Conservation (phyloP, 352 stramenopile genomes). For the Thalassiosira hispida region DNA sequence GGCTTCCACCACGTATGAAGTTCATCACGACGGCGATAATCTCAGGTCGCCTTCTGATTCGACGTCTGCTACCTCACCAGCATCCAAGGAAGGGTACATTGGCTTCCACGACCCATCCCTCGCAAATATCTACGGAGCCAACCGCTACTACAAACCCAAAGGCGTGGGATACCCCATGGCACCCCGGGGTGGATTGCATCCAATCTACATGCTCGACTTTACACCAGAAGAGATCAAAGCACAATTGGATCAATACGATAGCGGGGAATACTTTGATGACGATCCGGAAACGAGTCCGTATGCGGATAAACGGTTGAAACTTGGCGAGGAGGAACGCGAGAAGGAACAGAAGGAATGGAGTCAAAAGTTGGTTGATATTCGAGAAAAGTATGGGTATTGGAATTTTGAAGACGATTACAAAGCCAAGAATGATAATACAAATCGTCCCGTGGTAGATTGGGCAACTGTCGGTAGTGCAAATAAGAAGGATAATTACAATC, state of each 20-base stretch:
- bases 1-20: too few species aligned
- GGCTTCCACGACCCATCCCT: conserved; percentile 41
- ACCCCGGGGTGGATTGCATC: conserved; percentile 40
- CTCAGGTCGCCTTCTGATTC: too few species aligned
- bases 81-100: background rate
- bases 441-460: conserved; percentile 47
- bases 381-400: conserved; percentile 50
- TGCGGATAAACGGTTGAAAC: conserved; percentile 41
- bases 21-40: too few species aligned
- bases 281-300: conserved; percentile 34
- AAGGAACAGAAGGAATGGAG: conserved; percentile 28
- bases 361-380: conserved; percentile 25
- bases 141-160: conserved; percentile 42
- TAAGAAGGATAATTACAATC: conserved; percentile 7
- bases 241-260: background rate
- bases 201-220: conserved; percentile 36
- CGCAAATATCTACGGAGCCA: conserved; percentile 27
- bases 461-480: background rate
- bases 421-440: conserved; percentile 26
- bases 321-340: conserved; percentile 28
- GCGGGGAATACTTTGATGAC: conserved; percentile 6
- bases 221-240: background rate
- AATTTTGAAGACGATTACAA: conserved; percentile 53
- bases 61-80: too few species aligned
- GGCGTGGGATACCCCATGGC: conserved; percentile 33